Evolutionary conservation across 78 protist genomes (phyloP).

Genomic region (Pigoraptor vietnamica): DNA sequence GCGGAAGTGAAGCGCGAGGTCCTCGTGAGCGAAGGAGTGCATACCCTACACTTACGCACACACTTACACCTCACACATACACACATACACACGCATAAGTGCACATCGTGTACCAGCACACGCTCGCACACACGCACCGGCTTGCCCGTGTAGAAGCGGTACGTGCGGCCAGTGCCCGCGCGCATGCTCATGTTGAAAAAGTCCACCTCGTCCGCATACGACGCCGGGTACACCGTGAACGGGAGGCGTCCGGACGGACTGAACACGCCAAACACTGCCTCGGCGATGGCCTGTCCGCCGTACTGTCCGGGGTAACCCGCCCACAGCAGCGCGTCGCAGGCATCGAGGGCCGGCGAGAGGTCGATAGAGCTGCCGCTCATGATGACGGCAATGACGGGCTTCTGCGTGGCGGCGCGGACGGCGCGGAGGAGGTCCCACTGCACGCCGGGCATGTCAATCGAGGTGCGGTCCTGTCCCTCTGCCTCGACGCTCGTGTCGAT

Average conservation of each 20-base stretch:
- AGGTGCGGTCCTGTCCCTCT: conserved; percentile 19
- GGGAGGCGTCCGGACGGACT: background rate
- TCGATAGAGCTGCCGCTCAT: conserved; percentile 17
- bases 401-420: background rate
- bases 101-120: too few relatives aligned
- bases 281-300: conserved; percentile 32
- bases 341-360: background rate
- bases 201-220: background rate
- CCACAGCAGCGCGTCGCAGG: conserved; percentile 5
- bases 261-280: background rate
- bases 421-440: conserved; percentile 14
- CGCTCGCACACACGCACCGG: background rate
- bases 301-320: conserved; percentile 32
- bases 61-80: too few relatives aligned
- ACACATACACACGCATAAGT: too few relatives aligned
- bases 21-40: too few relatives aligned
- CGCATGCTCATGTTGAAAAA: conserved; percentile 9
- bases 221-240: conserved; percentile 22
- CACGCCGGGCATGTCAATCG: conserved; percentile 28
- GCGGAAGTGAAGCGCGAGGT: too few relatives aligned
- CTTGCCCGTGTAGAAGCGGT: conserved; percentile 8
- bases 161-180: conserved; percentile 19
- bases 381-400: background rate
- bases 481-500: conserved; percentile 1
- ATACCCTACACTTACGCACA: too few relatives aligned